phyloP scores from a whole-genome alignment of 2,329 filamentous ascomycete genomes.

The Myrmaecium sp. region DNA sequence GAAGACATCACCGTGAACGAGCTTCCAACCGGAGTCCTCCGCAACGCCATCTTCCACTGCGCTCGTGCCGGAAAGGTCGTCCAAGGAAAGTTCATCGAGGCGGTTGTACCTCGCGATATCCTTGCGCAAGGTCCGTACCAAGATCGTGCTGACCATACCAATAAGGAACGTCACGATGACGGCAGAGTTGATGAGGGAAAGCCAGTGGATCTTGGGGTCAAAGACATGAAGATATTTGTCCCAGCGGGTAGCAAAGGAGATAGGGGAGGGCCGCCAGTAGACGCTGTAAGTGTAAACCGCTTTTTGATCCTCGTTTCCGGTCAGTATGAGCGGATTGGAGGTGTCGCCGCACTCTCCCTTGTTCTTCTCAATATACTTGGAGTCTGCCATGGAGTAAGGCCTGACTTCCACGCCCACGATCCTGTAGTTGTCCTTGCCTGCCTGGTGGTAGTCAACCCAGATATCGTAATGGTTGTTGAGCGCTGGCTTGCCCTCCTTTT shows the following conservation, averaged over 20 bases:
- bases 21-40: slow-evolving; percentile 96
- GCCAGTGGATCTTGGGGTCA: slow-evolving; percentile 98
- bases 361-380: slow-evolving; percentile 32
- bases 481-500: slow-evolving; percentile 33
- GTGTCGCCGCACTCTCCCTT: slow-evolving; percentile 46
- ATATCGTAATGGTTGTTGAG: slow-evolving; percentile 97
- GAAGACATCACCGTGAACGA: slow-evolving; percentile 96
- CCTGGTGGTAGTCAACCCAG: slow-evolving; percentile 76
- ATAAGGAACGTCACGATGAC: slow-evolving; percentile 87
- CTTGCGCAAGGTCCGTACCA: slow-evolving; percentile 75
- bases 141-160: slow-evolving; percentile 80
- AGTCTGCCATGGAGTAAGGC: slow-evolving; percentile 53
- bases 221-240: slow-evolving; percentile 97
- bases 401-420: slow-evolving; percentile 87
- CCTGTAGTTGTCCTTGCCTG: slow-evolving; percentile 54
- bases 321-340: slow-evolving; percentile 40
- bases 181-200: slow-evolving; percentile 90
- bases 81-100: slow-evolving; percentile 75
- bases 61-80: slow-evolving; percentile 67
- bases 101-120: slow-evolving; percentile 96
- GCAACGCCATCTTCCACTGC: slow-evolving; percentile 78
- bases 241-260: slow-evolving; percentile 93
- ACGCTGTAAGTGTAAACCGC: slow-evolving; percentile 88
- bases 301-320: slow-evolving; percentile 42
- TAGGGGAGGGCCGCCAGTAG: slow-evolving; percentile 68